A percentile compares a stretch with the other conserved stretches of the same genome.
These are phyloP conservation scores for Phialocephala sp. DNA, from an alignment of 2,329 filamentous ascomycete genomes.

Conservation along the genomic window DNA sequence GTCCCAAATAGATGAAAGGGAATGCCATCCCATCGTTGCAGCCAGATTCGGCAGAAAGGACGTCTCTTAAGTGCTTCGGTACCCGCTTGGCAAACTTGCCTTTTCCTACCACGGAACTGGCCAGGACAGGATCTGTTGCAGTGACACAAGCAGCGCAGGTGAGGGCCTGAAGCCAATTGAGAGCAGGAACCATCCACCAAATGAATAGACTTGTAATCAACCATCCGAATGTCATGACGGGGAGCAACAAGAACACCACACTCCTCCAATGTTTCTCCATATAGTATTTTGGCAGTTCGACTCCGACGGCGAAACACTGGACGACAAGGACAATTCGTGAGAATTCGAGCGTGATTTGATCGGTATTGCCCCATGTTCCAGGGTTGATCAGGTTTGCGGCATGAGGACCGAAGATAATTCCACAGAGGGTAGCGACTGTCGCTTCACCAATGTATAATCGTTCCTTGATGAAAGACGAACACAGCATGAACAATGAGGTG, in stretches of 20 bases:
- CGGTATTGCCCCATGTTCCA: constrained; percentile 77
- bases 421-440: constrained; percentile 87
- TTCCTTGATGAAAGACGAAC: constrained; percentile 97
- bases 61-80: constrained; percentile 93
- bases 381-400: constrained; percentile 82
- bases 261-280: constrained; percentile 99
- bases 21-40: constrained; percentile 99
- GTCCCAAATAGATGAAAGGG: constrained; percentile 90
- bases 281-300: constrained; percentile 90
- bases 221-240: constrained; percentile 98
- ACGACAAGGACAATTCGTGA: constrained; percentile 88
- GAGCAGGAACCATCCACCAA: constrained; percentile 82
- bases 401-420: constrained; percentile 87
- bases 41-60: constrained; percentile 94
- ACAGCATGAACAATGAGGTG: constrained; percentile 97
- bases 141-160: constrained; percentile 92
- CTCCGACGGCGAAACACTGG: constrained; percentile 89
- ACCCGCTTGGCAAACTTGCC: constrained; percentile 98
- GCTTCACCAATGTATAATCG: constrained; percentile 98
- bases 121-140: constrained; percentile 94
- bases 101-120: constrained; percentile 97
- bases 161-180: constrained; percentile 90
- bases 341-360: constrained; percentile 88
- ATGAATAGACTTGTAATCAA: constrained; percentile 90
- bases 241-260: constrained; percentile 83